Evolutionary conservation across 2,329 filamentous ascomycete genomes (phyloP), one percentile per base, ranked within the genome.

Genomic region (Trichophaea hybrida): DNA sequence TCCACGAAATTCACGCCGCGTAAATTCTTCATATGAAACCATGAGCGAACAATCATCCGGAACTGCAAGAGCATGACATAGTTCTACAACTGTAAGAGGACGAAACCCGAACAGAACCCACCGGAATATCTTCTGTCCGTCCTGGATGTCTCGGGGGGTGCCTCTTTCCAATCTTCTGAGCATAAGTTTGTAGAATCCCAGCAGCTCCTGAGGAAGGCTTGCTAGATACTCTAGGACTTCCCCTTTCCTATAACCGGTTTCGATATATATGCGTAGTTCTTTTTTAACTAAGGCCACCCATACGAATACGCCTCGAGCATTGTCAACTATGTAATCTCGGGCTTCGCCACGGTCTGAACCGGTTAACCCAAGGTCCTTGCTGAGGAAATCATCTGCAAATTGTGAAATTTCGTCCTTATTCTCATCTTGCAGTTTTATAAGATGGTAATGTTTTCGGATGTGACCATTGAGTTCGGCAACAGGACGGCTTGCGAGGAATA

Each of bases 401-500:
- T n/a, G 7, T 7, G 6, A 33, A 32, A 57, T 48, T 13, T 46
- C 37, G 37, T 13, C 37, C 17, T 33, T 5, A 31, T 57, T 57
- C n/a, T 33, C 6, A 10, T 34, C 6, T 31, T 57, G 54, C 8
- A 57, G 7, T 32, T n/a, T 46, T 15, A 57, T 49, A 34, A 52
- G 7, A 32, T 52, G 17, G 5, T 8, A 7, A 31, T 34, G 13
- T 33, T 32, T 12, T 12, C 7, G 7, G 10, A 52, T 32, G 6
- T 5, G 49, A 7, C n/a, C 37, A 6, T 49, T 46, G 15, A 46
- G 24, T 6, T 57, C 54, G 43, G 24, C 37, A 24, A 49, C 15
- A 7, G 54, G 54, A 10, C 54, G 37, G 35, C 40, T 57, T 6
- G 54, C 54, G n/a, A 57, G 6, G 24, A 57, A 46, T 8, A 48